Base-by-base conservation (phyloP, 1,284 basidiomycete genomes). In the Ceratobasidium sp. region DNA sequence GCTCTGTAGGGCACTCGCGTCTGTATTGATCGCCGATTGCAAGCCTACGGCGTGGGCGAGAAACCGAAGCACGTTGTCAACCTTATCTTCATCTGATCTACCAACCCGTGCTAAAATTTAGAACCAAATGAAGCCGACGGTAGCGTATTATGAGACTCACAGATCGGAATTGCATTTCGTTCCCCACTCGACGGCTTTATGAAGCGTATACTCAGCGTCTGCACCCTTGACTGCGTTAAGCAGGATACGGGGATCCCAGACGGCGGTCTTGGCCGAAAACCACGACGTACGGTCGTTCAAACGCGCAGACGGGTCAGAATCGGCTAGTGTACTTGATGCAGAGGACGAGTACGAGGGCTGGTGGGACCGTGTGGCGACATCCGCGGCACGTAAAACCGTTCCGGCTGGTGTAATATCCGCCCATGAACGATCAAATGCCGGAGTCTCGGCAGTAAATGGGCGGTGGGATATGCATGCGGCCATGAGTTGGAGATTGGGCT, bases 171-270 rank as follows among this genome's bases (percentile, higher is more conserved):
- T 22, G 45, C 67, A 72, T 29, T 72, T 72, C 1, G 44, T 72
- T 1, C 67, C 67, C 67, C 67, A 72, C 44, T 72, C 67, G n/a
- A 72, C 67, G 31, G 67, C 67, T 56, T 72, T 72, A 44, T 54
- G 67, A 41, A 72, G 44, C 24, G 65, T 67, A 24, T 31, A 72
- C 22, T 59, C 27, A 44, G 56, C 45, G 24, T 56, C 67, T 19
- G 27, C 27, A 5, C 17, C 41, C 51, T 50, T 50, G 19, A 72
- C 56, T 2, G 67, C 67, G 45, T 72, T 31, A 14, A 72, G 56
- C 67, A 72, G 24, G 15, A 72, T 29, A 59, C 67, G 67, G 9
- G 67, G 67, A 29, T 72, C 67, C 67, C 67, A 72, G 9, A 72
- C 67, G 44, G 67, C 67, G 27, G 67, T 72, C 41, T 72, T 72